phyloP scores from a whole-genome alignment of 2,329 filamentous ascomycete species.

The Neopestalotiopsis sp. region DNA sequence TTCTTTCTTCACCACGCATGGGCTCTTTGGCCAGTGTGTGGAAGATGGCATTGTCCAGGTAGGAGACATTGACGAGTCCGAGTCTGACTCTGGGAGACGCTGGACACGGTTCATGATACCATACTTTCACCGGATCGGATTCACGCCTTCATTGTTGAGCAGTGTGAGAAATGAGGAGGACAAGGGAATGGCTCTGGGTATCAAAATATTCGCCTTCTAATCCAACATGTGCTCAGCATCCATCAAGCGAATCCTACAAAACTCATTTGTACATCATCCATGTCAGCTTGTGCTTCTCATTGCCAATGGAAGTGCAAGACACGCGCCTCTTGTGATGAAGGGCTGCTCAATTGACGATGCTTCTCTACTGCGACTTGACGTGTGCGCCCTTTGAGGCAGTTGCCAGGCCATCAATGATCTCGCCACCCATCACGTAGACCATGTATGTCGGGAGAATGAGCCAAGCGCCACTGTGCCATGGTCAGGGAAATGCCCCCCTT shows the following conservation, averaged over 20 bases:
- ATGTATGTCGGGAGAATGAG: slow-evolving; percentile 59
- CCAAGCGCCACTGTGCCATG: slow-evolving; percentile 55
- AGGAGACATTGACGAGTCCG: not conserved
- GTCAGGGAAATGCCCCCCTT: too few species aligned
- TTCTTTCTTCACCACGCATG: not conserved
- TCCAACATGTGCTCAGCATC: not conserved
- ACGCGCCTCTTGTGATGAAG: not conserved
- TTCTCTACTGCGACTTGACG: slow-evolving; percentile 45
- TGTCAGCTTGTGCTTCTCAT: too few species aligned
- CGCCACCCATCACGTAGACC: slow-evolving; percentile 52
- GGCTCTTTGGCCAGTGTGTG: not conserved
- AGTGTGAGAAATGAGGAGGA: too few species aligned
- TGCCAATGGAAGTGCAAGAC: too few species aligned
- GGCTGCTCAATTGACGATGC: too few species aligned
- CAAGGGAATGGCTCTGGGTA: too few species aligned
- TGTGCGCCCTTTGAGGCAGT: slow-evolving; percentile 38
- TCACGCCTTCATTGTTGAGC: not conserved
- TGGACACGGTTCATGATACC: not conserved
- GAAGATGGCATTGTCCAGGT: not conserved
- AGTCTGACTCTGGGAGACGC: not conserved
- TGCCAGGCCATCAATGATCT: slow-evolving; percentile 54
- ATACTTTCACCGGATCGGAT: not conserved
- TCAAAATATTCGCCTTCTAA: not conserved
- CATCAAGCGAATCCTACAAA: not conserved
- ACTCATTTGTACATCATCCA: too few species aligned